phyloP scores from a whole-genome alignment of 2,329 filamentous ascomycete genomes.

The Coniochaeta pulveracea region DNA sequence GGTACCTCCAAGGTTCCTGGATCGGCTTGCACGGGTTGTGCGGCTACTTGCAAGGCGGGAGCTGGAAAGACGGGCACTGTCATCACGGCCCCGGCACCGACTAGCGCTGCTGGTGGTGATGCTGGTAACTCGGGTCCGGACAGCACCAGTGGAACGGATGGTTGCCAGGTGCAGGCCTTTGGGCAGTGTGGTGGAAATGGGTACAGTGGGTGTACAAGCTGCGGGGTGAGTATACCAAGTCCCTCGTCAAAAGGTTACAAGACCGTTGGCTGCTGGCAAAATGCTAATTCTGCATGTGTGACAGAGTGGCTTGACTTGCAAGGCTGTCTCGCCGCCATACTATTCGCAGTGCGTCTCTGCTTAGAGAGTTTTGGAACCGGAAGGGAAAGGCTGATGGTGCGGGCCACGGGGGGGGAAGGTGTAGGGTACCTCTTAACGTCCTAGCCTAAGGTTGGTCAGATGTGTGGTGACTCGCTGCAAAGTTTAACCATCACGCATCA shows the following conservation, averaged over 20 bases:
- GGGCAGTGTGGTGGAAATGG: constrained; percentile 15
- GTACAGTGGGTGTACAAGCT: constrained; percentile 14
- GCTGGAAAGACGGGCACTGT: constrained; percentile 7
- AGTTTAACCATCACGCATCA: too few species aligned
- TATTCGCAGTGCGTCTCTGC: constrained; percentile 14
- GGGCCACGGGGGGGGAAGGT: too few species aligned
- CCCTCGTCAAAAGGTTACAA: not conserved
- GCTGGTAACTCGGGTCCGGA: constrained; percentile 1
- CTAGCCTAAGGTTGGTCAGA: too few species aligned
- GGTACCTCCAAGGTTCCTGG: constrained; percentile 28
- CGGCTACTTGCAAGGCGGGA: constrained; percentile 25
- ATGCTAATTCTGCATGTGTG: not conserved
- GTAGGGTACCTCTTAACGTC: too few species aligned
- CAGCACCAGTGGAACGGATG: not conserved
- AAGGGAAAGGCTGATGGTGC: too few species aligned
- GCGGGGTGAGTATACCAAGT: constrained; percentile 10
- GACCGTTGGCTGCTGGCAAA: not conserved
- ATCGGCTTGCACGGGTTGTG: constrained; percentile 26
- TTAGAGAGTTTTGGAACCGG: too few species aligned
- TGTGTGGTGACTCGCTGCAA: too few species aligned
- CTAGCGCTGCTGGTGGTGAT: constrained; percentile 12
- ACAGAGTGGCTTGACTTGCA: constrained; percentile 13
- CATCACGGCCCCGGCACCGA: constrained; percentile 17
- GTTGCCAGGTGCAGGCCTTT: constrained; percentile 11
- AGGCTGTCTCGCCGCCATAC: constrained; percentile 14